Evolutionary conservation across 1,284 basidiomycete species (phyloP).

Genomic region (Singerocomus rubriflavus): DNA sequence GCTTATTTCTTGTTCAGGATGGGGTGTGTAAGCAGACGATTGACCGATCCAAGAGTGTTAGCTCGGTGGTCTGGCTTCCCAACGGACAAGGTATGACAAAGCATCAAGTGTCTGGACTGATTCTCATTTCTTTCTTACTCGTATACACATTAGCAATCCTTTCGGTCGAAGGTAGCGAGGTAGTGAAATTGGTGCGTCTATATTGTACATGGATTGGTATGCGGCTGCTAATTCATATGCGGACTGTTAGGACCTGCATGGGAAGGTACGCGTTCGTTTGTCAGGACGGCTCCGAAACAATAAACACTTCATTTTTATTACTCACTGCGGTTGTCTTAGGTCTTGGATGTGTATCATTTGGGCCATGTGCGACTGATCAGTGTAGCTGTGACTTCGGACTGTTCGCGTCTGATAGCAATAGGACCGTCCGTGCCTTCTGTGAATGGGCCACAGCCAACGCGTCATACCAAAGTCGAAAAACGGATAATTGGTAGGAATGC

Average conservation of each 20-base stretch:
- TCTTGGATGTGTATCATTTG: constrained; percentile 58
- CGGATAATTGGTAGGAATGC: constrained; percentile 59
- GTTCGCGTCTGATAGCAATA: constrained; percentile 61
- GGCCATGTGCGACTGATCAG: constrained; percentile 70
- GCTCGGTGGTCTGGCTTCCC: constrained; percentile 71
- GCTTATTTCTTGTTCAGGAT: constrained; percentile 40
- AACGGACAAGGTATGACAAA: constrained; percentile 51
- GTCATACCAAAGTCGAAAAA: constrained; percentile 66
- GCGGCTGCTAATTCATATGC: constrained; percentile 1
- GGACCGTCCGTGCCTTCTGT: constrained; percentile 61
- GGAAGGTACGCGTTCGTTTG: constrained; percentile 35
- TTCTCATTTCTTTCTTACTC: constrained; percentile 34
- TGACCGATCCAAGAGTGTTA: constrained; percentile 55
- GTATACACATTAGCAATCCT: constrained; percentile 16
- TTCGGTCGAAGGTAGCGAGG: constrained; percentile 52
- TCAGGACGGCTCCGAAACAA: not conserved
- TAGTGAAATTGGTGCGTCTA: constrained; percentile 46
- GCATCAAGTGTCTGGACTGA: not conserved
- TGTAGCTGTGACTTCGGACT: constrained; percentile 70
- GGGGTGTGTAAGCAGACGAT: constrained; percentile 72
- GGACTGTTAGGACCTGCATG: constrained; percentile 46
- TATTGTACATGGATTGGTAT: not conserved
- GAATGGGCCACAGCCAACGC: constrained; percentile 63
- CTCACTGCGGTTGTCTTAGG: constrained; percentile 12
- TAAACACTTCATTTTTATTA: not conserved